These are phyloP conservation scores for Dothistroma pini DNA, from an alignment of 2,329 filamentous ascomycete genomes.

Conservation along the genomic window DNA sequence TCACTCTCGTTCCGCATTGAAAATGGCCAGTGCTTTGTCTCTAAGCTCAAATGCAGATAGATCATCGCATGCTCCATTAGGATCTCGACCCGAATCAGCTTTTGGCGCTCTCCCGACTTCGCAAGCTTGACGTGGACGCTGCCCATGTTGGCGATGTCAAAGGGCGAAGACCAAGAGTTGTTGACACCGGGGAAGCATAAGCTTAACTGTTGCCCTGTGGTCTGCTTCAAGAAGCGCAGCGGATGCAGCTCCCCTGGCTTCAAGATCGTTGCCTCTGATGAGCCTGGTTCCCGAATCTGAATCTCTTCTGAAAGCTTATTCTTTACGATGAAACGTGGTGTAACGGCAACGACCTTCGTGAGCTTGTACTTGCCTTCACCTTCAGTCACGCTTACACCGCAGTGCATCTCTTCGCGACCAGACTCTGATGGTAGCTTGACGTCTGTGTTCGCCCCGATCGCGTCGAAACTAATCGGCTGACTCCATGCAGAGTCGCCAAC, in stretches of 20 bases:
- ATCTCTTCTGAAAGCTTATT: slow-evolving; percentile 89
- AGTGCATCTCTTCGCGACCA: slow-evolving; percentile 76
- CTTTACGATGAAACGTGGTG: slow-evolving; percentile 88
- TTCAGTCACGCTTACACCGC: slow-evolving; percentile 82
- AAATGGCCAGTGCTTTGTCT: slow-evolving; percentile 96
- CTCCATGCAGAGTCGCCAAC: slow-evolving; percentile 92
- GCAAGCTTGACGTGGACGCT: slow-evolving; percentile 91
- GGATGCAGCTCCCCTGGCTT: slow-evolving; percentile 77
- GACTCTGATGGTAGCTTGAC: slow-evolving; percentile 73
- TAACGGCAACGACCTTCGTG: slow-evolving; percentile 89
- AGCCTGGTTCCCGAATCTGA: slow-evolving; percentile 85
- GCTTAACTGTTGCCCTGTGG: slow-evolving; percentile 80
- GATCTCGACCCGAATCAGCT: slow-evolving; percentile 80
- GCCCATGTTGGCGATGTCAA: slow-evolving; percentile 94
- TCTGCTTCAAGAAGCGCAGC: slow-evolving; percentile 83
- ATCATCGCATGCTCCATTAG: slow-evolving; percentile 91
- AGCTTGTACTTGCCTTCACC: slow-evolving; percentile 97
- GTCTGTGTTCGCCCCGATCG: slow-evolving; percentile 88
- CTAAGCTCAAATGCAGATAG: slow-evolving; percentile 84
- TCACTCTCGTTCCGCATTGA: slow-evolving; percentile 99
- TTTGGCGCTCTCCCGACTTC: slow-evolving; percentile 83
- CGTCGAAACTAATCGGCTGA: slow-evolving; percentile 96
- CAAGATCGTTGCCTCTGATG: slow-evolving; percentile 76
- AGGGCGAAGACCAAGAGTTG: slow-evolving; percentile 96
- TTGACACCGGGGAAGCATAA: slow-evolving; percentile 91